Evolutionary conservation across 306 rosid species (phyloP).

Genomic region (apple (Malus domestica)): DNA sequence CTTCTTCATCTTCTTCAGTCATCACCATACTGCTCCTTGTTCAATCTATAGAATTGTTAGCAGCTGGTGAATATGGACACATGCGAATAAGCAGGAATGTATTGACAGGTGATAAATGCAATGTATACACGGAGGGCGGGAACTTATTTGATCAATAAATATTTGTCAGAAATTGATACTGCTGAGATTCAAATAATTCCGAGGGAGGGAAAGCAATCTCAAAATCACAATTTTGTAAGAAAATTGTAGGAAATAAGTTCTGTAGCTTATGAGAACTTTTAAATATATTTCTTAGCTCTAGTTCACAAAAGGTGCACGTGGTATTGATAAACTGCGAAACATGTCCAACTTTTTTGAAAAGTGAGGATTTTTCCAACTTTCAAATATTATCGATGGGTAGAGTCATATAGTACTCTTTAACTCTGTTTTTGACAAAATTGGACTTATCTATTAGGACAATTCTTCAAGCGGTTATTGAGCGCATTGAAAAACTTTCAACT

Average conservation of each 20-base stretch:
- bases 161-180: no score
- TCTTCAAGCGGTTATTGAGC: neutral
- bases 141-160: no score
- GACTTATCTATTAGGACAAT: neutral
- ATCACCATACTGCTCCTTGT: neutral
- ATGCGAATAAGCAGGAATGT: neutral
- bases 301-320: neutral
- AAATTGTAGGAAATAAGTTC: neutral
- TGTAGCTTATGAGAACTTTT: neutral
- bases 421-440: neutral
- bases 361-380: neutral
- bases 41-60: neutral
- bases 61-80: neutral
- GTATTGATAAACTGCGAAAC: neutral
- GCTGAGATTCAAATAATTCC: neutral
- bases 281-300: no score
- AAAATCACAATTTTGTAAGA: neutral
- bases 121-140: no score
- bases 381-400: neutral
- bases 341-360: neutral
- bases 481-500: neutral
- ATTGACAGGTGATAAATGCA: neutral
- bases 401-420: neutral
- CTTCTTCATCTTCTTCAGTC: neutral
- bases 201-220: neutral